A percentile compares a stretch with the other conserved stretches of the same genome.
phyloP scores from a whole-genome alignment of 768 basidiomycete species.

The Stropharia rugosoannulata region DNA sequence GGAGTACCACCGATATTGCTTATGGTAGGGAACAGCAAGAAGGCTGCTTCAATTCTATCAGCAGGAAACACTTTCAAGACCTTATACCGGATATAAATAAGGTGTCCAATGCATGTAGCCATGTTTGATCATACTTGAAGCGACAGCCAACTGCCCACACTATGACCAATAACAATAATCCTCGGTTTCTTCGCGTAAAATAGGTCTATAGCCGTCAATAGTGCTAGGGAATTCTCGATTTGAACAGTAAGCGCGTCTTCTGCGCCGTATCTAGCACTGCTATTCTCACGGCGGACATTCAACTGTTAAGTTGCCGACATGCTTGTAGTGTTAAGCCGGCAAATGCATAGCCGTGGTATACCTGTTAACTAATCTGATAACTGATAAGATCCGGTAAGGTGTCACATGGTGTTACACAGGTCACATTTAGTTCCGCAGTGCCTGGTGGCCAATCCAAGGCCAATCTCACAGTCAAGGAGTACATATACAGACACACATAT shows the following conservation, averaged over 20 bases:
- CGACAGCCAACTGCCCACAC: conserved; percentile 71
- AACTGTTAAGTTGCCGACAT: no score
- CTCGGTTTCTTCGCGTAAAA: conserved; percentile 31
- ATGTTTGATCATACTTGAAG: conserved; percentile 41
- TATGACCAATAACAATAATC: conserved; percentile 61
- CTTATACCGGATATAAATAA: conserved; percentile 25
- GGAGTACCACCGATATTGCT: conserved; percentile 62
- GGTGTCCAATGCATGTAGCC: background rate
- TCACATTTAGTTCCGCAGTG: no score
- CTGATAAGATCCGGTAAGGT: no score
- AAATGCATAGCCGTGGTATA: no score
- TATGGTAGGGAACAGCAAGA: conserved; percentile 73
- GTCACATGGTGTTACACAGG: no score
- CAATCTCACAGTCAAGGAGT: no score
- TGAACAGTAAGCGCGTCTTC: conserved; percentile 44
- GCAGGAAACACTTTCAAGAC: conserved; percentile 45
- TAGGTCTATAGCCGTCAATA: conserved; percentile 42
- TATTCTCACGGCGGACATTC: no score
- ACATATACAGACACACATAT: no score
- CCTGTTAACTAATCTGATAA: no score
- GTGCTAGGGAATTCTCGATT: conserved; percentile 53
- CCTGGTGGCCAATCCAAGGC: no score
- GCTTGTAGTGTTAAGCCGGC: no score
- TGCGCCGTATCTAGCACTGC: conserved; percentile 16
- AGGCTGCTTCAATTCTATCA: conserved; percentile 36